Conservation (phyloP, 331 rosid genomes). For the Pyrus hybrid region DNA sequence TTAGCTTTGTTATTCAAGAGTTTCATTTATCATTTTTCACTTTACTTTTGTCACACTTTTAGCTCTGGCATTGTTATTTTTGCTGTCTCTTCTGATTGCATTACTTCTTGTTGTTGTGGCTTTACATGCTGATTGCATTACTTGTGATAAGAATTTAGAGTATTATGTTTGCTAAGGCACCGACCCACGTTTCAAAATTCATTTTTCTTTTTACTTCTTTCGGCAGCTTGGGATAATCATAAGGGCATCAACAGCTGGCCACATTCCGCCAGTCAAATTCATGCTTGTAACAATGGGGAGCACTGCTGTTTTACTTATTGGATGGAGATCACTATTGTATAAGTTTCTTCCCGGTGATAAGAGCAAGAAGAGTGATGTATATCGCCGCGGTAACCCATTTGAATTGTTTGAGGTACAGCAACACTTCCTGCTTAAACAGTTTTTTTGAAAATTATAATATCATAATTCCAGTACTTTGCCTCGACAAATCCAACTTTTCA, state of each 20-base stretch:
- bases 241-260: constrained; percentile 47
- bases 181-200: too few species aligned
- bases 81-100: neutral
- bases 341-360: constrained; percentile 40
- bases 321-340: constrained; percentile 61
- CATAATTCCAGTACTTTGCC: too few species aligned
- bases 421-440: neutral
- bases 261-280: constrained; percentile 54
- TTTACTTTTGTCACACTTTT: neutral
- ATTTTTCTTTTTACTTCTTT: neutral
- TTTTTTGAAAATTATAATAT: neutral
- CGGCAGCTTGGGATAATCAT: constrained; percentile 69
- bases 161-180: too few species aligned
- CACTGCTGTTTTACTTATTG: constrained; percentile 71
- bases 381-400: constrained; percentile 82
- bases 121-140: neutral
- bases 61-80: neutral
- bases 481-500: too few species aligned
- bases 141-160: too few species aligned
- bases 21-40: neutral
- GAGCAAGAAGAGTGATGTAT: constrained; percentile 60
- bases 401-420: constrained; percentile 80
- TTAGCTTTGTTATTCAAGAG: neutral
- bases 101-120: neutral
- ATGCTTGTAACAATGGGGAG: constrained; percentile 70